A percentile compares a stretch with the other conserved stretches of the same genome.
These are phyloP conservation scores for Ciborinia camelliae DNA, from an alignment of 2,329 filamentous ascomycete genomes.

Conservation along the genomic window DNA sequence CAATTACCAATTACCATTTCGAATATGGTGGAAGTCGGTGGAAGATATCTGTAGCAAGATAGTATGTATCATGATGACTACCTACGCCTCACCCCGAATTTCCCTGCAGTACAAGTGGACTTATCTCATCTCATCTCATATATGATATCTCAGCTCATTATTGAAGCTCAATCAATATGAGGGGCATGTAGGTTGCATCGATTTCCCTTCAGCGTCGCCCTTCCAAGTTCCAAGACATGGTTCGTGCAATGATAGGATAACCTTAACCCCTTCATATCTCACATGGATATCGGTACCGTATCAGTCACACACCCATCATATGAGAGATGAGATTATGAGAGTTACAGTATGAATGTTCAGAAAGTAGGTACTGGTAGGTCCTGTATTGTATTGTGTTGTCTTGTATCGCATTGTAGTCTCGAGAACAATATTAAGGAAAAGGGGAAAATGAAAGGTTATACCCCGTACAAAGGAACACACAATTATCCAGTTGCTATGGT, in stretches of 20 bases:
- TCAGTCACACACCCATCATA: no score
- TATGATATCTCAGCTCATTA: neutral
- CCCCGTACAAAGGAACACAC: neutral
- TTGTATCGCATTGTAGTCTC: neutral
- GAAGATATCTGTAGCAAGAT: neutral
- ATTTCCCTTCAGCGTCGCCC: neutral
- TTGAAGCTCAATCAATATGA: neutral
- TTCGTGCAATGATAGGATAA: neutral
- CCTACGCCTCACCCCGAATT: no score
- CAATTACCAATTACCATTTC: neutral
- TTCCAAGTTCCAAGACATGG: conserved; percentile 1
- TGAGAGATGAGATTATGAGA: no score
- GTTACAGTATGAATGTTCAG: no score
- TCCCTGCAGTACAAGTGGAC: neutral
- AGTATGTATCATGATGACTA: neutral
- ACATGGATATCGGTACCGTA: neutral
- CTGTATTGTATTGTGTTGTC: no score
- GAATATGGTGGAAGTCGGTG: neutral
- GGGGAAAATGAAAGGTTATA: neutral
- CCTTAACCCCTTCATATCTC: neutral
- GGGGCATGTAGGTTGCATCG: neutral
- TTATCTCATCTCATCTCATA: neutral
- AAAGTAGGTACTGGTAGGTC: no score
- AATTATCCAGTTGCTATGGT: no score
- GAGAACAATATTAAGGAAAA: neutral